phyloP scores from a whole-genome alignment of 768 basidiomycete genomes.

The Leccinellum rugosiceps region DNA sequence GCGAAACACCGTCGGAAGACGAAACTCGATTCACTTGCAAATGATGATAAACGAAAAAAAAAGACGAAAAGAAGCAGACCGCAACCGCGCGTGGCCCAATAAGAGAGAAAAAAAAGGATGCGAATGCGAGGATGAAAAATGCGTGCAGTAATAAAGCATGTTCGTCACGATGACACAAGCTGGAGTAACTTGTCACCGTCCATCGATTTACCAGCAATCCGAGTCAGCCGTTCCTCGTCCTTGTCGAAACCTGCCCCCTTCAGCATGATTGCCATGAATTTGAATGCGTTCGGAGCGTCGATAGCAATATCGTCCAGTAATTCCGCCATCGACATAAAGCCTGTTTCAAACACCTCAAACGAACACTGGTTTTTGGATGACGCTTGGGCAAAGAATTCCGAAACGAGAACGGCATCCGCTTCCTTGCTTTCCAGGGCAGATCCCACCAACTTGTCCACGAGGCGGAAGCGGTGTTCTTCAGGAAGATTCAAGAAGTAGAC shows the following conservation, averaged over 20 bases:
- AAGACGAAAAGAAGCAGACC: not conserved
- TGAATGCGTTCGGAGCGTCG: slow-evolving; percentile 85
- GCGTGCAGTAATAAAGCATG: slow-evolving; percentile 6
- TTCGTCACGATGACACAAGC: slow-evolving; percentile 45
- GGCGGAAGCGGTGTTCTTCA: slow-evolving; percentile 51
- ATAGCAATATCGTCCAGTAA: slow-evolving; percentile 85
- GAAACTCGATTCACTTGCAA: slow-evolving; percentile 11
- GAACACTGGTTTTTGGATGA: slow-evolving; percentile 59
- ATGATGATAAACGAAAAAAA: slow-evolving; percentile 1
- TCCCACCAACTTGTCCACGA: slow-evolving; percentile 75
- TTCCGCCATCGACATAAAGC: slow-evolving; percentile 67
- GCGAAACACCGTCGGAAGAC: slow-evolving; percentile 25
- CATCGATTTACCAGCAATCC: slow-evolving; percentile 58
- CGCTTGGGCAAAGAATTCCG: slow-evolving; percentile 67
- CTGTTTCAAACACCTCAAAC: slow-evolving; percentile 64
- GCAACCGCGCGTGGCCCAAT: slow-evolving; percentile 14
- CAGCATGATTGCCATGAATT: slow-evolving; percentile 71
- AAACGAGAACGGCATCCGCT: slow-evolving; percentile 73
- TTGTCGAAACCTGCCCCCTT: slow-evolving; percentile 58
- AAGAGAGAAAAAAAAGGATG: slow-evolving; percentile 6
- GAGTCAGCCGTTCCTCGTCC: slow-evolving; percentile 54
- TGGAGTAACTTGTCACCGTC: slow-evolving; percentile 58
- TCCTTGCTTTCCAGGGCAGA: slow-evolving; percentile 80
- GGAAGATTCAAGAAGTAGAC: slow-evolving; percentile 79
- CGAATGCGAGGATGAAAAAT: slow-evolving; percentile 13